phyloP scores from a whole-genome alignment of 2,329 filamentous ascomycete species.

The Xylariaceae sp. region DNA sequence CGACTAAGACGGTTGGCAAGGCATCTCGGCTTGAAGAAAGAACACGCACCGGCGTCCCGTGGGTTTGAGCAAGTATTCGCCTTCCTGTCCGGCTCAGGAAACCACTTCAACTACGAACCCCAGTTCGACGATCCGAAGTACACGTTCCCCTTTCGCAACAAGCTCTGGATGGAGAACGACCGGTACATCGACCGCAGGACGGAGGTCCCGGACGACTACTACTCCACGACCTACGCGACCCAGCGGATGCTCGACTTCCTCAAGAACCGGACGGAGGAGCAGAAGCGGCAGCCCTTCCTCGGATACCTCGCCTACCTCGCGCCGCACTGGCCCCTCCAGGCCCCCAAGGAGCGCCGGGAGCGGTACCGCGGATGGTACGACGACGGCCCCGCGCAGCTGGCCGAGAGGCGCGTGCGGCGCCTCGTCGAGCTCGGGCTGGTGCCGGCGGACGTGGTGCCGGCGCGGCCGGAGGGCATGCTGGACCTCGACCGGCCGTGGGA shows the following conservation, averaged over 20 bases:
- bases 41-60: constrained; percentile 44
- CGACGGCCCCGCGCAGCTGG: constrained; percentile 39
- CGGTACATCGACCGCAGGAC: constrained; percentile 11
- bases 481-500: constrained; percentile 6
- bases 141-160: not conserved
- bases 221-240: constrained; percentile 11
- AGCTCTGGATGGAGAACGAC: constrained; percentile 14
- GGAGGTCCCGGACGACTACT: constrained; percentile 13
- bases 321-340: constrained; percentile 36
- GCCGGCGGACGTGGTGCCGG: constrained; percentile 18
- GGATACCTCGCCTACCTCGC: constrained; percentile 40
- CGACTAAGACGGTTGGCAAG: too few relatives aligned
- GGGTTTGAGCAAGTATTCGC: constrained; percentile 40
- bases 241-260: constrained; percentile 8
- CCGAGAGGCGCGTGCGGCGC: constrained; percentile 31
- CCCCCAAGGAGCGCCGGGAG: constrained; percentile 7
- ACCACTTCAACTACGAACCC: constrained; percentile 24
- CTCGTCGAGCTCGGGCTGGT: constrained; percentile 25
- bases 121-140: constrained; percentile 11
- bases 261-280: constrained; percentile 19
- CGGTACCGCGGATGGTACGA: constrained; percentile 43
- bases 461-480: not conserved
- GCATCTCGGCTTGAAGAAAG: constrained; percentile 16
- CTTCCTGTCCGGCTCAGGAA: constrained; percentile 42
- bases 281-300: constrained; percentile 38